Percentiles rank a stretch among this genome's conserved stretches.
These are phyloP conservation scores for Emericellopsis terricola DNA, from an alignment of 495 filamentous ascomycete species.

Conservation along the genomic window DNA sequence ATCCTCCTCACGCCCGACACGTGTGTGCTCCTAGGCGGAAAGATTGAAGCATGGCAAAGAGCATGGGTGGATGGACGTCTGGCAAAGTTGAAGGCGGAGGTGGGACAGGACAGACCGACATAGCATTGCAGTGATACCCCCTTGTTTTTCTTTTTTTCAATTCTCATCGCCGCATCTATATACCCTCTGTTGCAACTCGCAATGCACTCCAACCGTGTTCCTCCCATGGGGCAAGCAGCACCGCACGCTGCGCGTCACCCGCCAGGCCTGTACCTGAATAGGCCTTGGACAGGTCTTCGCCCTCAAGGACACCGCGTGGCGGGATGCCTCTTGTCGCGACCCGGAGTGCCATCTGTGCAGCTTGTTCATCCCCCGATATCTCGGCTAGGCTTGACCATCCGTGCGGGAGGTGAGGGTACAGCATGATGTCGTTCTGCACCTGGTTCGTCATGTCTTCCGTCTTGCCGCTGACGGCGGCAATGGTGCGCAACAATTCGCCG, in stretches of 20 bases:
- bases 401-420: conserved; percentile 52
- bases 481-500: conserved; percentile 24
- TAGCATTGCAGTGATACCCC: conserved; percentile 2
- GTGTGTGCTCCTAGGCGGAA: conserved; percentile 60
- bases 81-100: conserved; percentile 41
- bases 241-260: conserved; percentile 54
- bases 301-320: conserved; percentile 46
- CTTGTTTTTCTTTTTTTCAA: neutral
- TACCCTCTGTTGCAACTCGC: conserved; percentile 10
- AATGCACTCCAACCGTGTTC: conserved; percentile 40
- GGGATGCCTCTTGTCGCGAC: conserved; percentile 57
- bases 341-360: conserved; percentile 64
- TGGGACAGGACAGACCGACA: conserved; percentile 15
- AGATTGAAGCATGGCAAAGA: conserved; percentile 64
- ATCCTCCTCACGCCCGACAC: conserved; percentile 50
- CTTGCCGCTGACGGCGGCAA: conserved; percentile 17
- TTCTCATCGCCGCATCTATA: neutral
- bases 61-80: conserved; percentile 61
- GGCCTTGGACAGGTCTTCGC: conserved; percentile 52
- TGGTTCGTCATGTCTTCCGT: conserved; percentile 25
- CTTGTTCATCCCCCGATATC: conserved; percentile 28
- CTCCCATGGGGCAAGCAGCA: conserved; percentile 71
- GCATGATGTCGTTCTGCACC: conserved; percentile 54
- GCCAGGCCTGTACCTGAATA: conserved; percentile 56
- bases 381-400: conserved; percentile 61